Evolutionary conservation across 495 filamentous ascomycete species (phyloP), one percentile per base, ranked within the genome.

Genomic region (Amorphotheca resinae): DNA sequence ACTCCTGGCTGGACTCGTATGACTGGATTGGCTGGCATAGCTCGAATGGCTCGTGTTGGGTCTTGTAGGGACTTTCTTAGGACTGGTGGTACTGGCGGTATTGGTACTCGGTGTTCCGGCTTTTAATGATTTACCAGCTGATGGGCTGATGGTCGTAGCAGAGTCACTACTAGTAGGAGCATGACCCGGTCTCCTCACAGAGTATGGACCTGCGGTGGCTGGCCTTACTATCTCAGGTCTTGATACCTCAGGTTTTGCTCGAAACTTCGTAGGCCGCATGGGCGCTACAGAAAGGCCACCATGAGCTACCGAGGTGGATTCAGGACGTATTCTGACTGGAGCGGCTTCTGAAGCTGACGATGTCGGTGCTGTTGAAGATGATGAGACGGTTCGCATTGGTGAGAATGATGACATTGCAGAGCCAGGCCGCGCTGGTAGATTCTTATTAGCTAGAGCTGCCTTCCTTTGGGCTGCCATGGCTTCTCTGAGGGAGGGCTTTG

Each of bases 381-480:
- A 60, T 18, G 71, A 67, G 11, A 65, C 69, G 2, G 64, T 68
- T 40, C 71, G 64, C 39, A 64, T 64, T 17, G 79, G 74, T 9
- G 79, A 73, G 34, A 80, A 70, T 32, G 67, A 65, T 15, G 79
- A 66, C 71, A 82, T 82, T 38, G 82, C 83, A 22, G 86, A 89
- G 41, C 72, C 80, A 3, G 85, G 82, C 12, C 84, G 74, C 31
- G 79, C 65, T 15, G 77, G 79, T 14, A 82, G 53, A 31, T 69
- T 71, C 57, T 70, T 80, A 20, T 70, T 61, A 42, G 70, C 69
- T 38, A 74, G 61, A 30, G 73, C 72, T 21, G 73, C 74, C 55
- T 75, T 84, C 63, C 87, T 88, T 47, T 87, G 80, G 4, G 84
- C 86, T 42, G 87, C 68, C 63, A 95, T 88, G 6, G 82, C 74